phyloP scores from a whole-genome alignment of 2,329 filamentous ascomycete species.

The Hymenoscyphus infarciens region DNA sequence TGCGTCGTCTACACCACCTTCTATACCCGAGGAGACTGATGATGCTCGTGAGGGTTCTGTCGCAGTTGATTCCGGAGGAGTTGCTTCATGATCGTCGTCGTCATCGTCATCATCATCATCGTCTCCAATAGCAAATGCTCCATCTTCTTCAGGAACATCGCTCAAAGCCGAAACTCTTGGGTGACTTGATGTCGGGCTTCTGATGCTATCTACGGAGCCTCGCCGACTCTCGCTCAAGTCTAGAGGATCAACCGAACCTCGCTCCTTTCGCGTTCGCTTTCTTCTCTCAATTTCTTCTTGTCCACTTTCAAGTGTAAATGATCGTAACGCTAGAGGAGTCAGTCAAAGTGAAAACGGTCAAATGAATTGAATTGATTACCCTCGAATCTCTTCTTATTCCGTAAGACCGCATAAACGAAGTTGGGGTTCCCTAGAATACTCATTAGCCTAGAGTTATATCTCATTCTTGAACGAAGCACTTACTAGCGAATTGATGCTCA shows the following conservation, averaged over 20 bases:
- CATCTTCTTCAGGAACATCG: constrained; percentile 73
- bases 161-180: constrained; percentile 55
- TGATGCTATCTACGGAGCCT: constrained; percentile 64
- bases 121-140: constrained; percentile 83
- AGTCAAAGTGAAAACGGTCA: not conserved
- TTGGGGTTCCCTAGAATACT: constrained; percentile 62
- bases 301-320: constrained; percentile 87
- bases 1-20: constrained; percentile 60
- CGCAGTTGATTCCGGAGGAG: constrained; percentile 60
- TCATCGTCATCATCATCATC: constrained; percentile 61
- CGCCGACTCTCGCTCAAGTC: constrained; percentile 43
- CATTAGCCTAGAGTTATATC: not conserved
- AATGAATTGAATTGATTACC: constrained; percentile 19
- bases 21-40: constrained; percentile 56
- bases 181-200: constrained; percentile 56
- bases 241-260: constrained; percentile 44
- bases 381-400: constrained; percentile 79
- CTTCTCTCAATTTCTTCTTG: constrained; percentile 86
- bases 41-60: constrained; percentile 64
- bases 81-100: constrained; percentile 49
- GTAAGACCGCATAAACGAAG: constrained; percentile 74
- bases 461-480: constrained; percentile 33
- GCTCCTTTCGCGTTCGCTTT: constrained; percentile 66
- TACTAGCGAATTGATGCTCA: constrained; percentile 80
- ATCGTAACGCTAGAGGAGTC: constrained; percentile 57